Evolutionary conservation across 2,329 filamentous ascomycete genomes (phyloP).

Genomic region (Basipetospora chlamydospora): DNA sequence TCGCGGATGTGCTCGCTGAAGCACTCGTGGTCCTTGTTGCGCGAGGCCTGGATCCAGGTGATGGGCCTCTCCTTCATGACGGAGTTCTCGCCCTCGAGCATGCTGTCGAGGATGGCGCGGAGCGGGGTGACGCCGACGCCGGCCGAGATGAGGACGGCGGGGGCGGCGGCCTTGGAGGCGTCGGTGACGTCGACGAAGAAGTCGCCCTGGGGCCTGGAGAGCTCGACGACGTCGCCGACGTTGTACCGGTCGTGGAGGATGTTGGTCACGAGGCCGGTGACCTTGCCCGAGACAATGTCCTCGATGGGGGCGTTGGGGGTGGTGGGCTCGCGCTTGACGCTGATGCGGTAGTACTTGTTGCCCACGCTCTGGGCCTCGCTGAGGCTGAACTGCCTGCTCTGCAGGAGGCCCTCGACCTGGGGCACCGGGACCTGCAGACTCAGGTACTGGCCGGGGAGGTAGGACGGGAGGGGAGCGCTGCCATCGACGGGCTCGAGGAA

Average conservation of each 20-base stretch:
- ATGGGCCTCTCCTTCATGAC: slow-evolving; percentile 26
- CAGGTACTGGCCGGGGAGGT: slow-evolving; percentile 60
- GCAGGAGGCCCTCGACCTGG: slow-evolving; percentile 41
- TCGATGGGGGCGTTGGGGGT: slow-evolving; percentile 14
- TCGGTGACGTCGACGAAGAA: slow-evolving; percentile 44
- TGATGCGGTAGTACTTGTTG: slow-evolving; percentile 47
- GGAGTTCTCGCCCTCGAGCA: slow-evolving; percentile 17
- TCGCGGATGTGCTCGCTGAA: slow-evolving; percentile 36
- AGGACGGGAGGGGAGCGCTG: slow-evolving; percentile 38
- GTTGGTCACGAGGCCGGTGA: slow-evolving; percentile 37
- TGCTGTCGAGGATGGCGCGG: slow-evolving; percentile 47
- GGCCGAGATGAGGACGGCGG: slow-evolving; percentile 51
- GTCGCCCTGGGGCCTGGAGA: slow-evolving; percentile 41
- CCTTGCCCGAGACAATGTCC: slow-evolving; percentile 18
- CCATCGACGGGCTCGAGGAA: slow-evolving; percentile 51
- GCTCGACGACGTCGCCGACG: slow-evolving; percentile 36
- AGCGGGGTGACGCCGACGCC: slow-evolving; percentile 57
- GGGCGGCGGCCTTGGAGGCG: slow-evolving; percentile 26
- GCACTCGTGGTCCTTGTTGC: slow-evolving; percentile 33
- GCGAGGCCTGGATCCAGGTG: slow-evolving; percentile 48
- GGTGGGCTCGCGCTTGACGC: slow-evolving; percentile 51
- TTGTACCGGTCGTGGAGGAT: slow-evolving; percentile 31
- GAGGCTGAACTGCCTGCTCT: slow-evolving; percentile 64
- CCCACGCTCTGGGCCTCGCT: slow-evolving; percentile 38
- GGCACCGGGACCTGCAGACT: slow-evolving; percentile 49